Evolutionary conservation across 2,329 filamentous ascomycete species (phyloP), one percentile per base, ranked within the genome.

Genomic region (Fusarium pseudocircinatum): DNA sequence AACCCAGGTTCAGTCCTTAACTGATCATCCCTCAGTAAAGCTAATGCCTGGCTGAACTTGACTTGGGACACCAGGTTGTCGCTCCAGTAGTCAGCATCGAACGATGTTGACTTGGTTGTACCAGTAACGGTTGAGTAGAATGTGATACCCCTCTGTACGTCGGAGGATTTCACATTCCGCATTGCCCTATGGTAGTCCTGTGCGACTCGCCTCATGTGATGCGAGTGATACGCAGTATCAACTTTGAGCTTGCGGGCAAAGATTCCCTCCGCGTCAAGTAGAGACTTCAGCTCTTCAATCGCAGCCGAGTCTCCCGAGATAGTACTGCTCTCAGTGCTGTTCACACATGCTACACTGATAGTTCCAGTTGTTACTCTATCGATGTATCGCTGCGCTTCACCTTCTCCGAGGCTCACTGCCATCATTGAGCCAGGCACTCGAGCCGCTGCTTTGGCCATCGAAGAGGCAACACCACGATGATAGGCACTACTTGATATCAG

Each of bases 171-270:
- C 3, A 61, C n/a, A 8, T 42, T n/a, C 8, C 13, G 13, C 44
- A 63, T 61, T 5, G 43, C 24, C 14, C 49, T 18, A 5, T 43
- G 22, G 14, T 63, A 63, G 10, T 63, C 3, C 20, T 61, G 37
- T 3, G 43, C 56, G 6, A 61, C 36, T n/a, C 37, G 43, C 6
- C 37, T 37, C 61, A 63, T 63, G 3, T 63, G 56, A 26, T 63
- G 43, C 18, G 61, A 63, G 56, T 63, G 61, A 20, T 63, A 63
- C 8, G 61, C 61, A 9, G 61, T 43, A 26, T 63, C 61, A 4
- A 63, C 56, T 18, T 61, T 63, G 11, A 63, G 43, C 11, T 49
- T 34, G 14, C 43, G 57, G 18, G 61, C 56, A 32, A 63, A 63
- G 16, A 63, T 26, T 4, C 56, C 61, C 7, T 50, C 61, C 5